Evolutionary conservation across 148 eudicot genomes (phyloP).

Genomic region (Rhododendron williamsianum): DNA sequence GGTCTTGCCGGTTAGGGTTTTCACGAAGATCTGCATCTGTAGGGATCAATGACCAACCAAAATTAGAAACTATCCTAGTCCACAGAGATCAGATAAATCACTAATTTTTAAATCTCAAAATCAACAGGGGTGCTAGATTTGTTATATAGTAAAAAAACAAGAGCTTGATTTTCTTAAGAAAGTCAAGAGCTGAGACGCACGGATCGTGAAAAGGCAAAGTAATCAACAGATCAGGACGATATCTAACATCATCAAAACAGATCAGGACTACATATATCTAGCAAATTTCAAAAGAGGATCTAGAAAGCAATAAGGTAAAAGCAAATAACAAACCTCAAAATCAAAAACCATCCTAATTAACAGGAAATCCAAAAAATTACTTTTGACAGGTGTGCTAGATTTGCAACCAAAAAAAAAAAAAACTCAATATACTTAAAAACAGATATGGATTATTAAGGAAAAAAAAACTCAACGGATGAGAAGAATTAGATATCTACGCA

Average conservation of each 20-base stretch:
- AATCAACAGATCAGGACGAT: background rate
- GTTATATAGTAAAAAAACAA: background rate
- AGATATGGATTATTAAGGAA: background rate
- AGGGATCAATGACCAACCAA: background rate
- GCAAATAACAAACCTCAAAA: too few species aligned
- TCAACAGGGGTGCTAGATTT: background rate
- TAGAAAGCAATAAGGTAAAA: too few species aligned
- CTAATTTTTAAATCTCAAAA: background rate
- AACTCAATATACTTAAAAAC: too few species aligned
- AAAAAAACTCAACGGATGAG: background rate
- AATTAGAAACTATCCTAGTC: background rate
- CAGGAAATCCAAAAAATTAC: too few species aligned
- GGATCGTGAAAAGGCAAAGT: background rate
- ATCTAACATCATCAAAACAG: background rate
- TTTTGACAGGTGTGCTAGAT: background rate
- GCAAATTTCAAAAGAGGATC: background rate
- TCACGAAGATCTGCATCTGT: background rate
- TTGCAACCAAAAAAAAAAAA: background rate
- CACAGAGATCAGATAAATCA: background rate
- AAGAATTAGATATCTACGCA: background rate
- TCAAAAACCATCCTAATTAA: too few species aligned
- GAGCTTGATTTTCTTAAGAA: background rate
- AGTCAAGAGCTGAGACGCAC: background rate
- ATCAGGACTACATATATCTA: background rate
- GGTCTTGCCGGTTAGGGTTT: background rate